Percentiles rank a stretch among this genome's conserved stretches.
Evolutionary conservation across 768 basidiomycete species (phyloP).

Genomic region (Pholiota microspora): DNA sequence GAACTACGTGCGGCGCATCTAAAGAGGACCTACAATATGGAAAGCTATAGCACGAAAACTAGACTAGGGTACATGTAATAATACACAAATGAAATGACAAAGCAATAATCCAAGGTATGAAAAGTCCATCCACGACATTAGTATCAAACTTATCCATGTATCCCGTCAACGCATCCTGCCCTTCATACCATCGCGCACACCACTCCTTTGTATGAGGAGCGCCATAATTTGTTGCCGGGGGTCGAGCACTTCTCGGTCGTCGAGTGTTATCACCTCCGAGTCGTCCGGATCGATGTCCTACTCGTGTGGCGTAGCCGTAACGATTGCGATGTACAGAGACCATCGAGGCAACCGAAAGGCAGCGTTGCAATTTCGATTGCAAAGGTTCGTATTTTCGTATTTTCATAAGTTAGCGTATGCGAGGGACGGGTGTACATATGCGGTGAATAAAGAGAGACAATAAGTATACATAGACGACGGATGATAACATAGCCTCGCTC

Average conservation of each 20-base stretch:
- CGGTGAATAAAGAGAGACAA: neutral
- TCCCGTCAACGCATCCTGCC: constrained; percentile 12
- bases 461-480: neutral
- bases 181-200: constrained; percentile 54
- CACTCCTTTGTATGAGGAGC: constrained; percentile 69
- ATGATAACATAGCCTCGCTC: neutral
- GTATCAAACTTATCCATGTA: neutral
- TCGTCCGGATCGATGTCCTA: constrained; percentile 48
- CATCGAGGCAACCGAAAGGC: neutral
- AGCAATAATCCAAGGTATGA: no score
- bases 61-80: no score
- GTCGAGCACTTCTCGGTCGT: constrained; percentile 65
- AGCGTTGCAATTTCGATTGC: neutral
- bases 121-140: no score
- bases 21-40: no score
- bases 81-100: no score
- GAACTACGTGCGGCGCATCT: no score
- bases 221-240: constrained; percentile 79
- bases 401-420: neutral
- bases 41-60: no score
- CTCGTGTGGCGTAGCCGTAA: constrained; percentile 24
- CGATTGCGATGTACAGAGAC: neutral
- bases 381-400: neutral
- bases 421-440: neutral
- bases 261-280: constrained; percentile 44